Base-by-base conservation (phyloP, 257 asterid genomes). In the Haberlea rhodopensis region DNA sequence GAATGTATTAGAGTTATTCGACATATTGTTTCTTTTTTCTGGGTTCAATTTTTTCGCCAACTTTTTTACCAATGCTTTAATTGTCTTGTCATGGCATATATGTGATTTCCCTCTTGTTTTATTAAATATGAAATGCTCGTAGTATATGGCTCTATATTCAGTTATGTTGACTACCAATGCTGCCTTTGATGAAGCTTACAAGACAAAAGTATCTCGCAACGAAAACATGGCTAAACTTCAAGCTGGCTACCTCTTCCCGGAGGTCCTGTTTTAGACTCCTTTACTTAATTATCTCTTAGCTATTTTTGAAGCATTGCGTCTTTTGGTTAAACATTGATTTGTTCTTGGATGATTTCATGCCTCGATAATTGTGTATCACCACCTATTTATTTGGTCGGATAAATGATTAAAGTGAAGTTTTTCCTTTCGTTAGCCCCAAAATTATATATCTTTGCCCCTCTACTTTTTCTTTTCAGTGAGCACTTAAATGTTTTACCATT, bases 181-280 rank as follows among this genome's bases (percentile, higher is more conserved):
- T 66, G 54, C 56, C 24, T 81, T 60, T 54, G 54, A 24, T 87
- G 79, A 70, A 92, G 99, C 86, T 78, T 79, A 80, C 84, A 86
- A 57, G 68, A 94, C 97, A 8, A 71, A 79, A 68, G 99, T 94
- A 51, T 78, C 92, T 6, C 91, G 99, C 59, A 94, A 90, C 66
- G 92, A 80, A 60, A 94, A 94, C 80, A 48, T 90, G 74, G 89
- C 86, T 22, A 94, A 90, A 57, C 97, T 94, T 68, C 97, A 94
- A 82, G 97, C 99, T 73, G 99, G 99, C 65, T 94, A 90, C 69
- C 88, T 94, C 66, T 94, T 94, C 74, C 99, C 99, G 0, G 97
- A 90, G 96, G 99, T 92, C 6, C n/a, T 43, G 76, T 62, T 66
- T 58, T 61, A 29, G 56, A 24, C 53, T 54, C 68, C 54, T 45